These are phyloP conservation scores for Lentithecium fluviatile DNA, from an alignment of 495 filamentous ascomycete species.

Conservation along the genomic window DNA sequence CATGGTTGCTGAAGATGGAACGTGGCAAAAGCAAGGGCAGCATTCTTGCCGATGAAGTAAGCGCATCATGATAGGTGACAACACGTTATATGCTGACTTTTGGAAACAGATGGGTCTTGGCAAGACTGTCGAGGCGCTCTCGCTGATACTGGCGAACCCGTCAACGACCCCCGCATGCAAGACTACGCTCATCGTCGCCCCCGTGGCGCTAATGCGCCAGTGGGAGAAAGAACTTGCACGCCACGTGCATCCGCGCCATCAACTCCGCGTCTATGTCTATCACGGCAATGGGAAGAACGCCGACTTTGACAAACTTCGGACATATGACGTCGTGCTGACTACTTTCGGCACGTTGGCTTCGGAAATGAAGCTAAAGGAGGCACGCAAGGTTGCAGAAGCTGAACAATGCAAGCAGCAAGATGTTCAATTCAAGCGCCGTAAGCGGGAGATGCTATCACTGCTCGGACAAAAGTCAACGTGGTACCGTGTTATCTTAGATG, in stretches of 20 bases:
- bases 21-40: conserved; percentile 74
- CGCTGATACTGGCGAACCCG: conserved; percentile 73
- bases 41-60: conserved; percentile 73
- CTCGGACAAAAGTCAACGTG: conserved; percentile 66
- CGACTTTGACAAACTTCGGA: conserved; percentile 61
- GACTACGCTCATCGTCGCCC: conserved; percentile 84
- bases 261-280: conserved; percentile 64
- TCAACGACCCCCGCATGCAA: conserved; percentile 63
- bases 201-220: conserved; percentile 82
- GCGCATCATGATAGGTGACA: not conserved
- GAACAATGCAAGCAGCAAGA: conserved; percentile 25
- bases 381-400: conserved; percentile 45
- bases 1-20: conserved; percentile 83
- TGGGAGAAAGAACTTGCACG: conserved; percentile 82
- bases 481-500: conserved; percentile 80
- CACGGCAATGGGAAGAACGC: conserved; percentile 63
- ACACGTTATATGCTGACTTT: conserved; percentile 21
- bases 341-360: conserved; percentile 79
- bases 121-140: conserved; percentile 87
- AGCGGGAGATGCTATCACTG: conserved; percentile 53
- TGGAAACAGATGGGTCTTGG: conserved; percentile 96
- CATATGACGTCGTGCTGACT: conserved; percentile 82
- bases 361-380: conserved; percentile 62
- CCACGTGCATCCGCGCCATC: conserved; percentile 63
- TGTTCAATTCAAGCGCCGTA: conserved; percentile 25